phyloP scores from a whole-genome alignment of 208 protist genomes.

The Leishmania guyanensis region DNA sequence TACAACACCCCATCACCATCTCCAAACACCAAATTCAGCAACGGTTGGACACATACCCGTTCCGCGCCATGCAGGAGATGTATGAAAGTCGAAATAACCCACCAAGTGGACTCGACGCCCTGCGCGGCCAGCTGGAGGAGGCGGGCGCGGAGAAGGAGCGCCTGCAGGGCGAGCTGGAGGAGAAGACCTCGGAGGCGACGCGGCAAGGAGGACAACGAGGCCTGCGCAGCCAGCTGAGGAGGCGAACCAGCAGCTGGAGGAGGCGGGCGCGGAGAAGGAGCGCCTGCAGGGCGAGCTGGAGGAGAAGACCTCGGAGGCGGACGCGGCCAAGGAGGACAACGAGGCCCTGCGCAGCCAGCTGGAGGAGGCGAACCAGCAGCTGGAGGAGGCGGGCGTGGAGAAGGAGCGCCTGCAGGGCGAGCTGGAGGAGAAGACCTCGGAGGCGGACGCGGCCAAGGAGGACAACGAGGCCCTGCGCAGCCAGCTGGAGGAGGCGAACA shows the following conservation, averaged over 20 bases:
- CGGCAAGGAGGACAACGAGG: not conserved
- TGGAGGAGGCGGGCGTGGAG: too few species aligned
- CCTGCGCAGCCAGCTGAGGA: constrained; percentile 3
- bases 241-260: constrained; percentile 19
- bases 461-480: too few species aligned
- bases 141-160: not conserved
- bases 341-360: too few species aligned
- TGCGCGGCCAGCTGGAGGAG: constrained; percentile 10
- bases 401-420: too few species aligned
- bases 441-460: too few species aligned
- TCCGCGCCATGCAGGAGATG: constrained; percentile 19
- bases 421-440: too few species aligned
- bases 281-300: constrained; percentile 30
- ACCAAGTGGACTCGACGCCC: constrained; percentile 10
- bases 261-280: constrained; percentile 30
- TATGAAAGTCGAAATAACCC: constrained; percentile 27
- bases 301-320: constrained; percentile 25
- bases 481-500: too few species aligned
- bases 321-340: too few species aligned
- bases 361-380: too few species aligned
- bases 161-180: constrained; percentile 5
- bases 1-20: constrained; percentile 12
- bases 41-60: too few species aligned
- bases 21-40: constrained; percentile 14
- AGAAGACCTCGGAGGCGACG: constrained; percentile 12